These are phyloP conservation scores for Furcasterigmium furcatum DNA, from an alignment of 2,329 filamentous ascomycete genomes.

Conservation along the genomic window DNA sequence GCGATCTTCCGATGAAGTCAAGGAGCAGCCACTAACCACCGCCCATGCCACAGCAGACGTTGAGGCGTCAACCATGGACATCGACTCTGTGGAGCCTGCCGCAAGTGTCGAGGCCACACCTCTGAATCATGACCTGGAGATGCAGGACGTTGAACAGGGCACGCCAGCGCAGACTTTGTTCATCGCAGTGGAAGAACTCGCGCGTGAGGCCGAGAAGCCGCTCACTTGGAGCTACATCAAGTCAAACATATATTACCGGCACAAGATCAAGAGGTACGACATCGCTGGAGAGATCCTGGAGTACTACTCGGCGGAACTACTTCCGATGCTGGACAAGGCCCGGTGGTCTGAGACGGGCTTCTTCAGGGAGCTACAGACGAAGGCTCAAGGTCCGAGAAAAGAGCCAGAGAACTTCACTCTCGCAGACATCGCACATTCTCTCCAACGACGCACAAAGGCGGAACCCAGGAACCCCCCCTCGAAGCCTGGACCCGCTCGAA, in stretches of 20 bases:
- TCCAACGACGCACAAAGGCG: neutral
- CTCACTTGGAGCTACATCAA: slow-evolving; percentile 24
- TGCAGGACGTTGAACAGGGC: slow-evolving; percentile 10
- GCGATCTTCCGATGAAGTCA: too few relatives aligned
- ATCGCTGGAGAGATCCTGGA: slow-evolving; percentile 25
- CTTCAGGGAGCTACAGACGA: slow-evolving; percentile 23
- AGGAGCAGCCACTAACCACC: too few relatives aligned
- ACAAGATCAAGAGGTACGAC: slow-evolving; percentile 29
- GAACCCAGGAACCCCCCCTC: too few relatives aligned
- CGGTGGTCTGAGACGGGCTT: slow-evolving; percentile 25
- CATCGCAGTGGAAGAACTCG: slow-evolving; percentile 21
- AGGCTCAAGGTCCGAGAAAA: slow-evolving; percentile 3
- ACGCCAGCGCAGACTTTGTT: slow-evolving; percentile 17
- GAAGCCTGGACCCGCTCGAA: neutral
- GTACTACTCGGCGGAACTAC: slow-evolving; percentile 31
- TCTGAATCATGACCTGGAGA: too few relatives aligned
- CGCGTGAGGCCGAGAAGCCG: slow-evolving; percentile 14
- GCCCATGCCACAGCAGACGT: too few relatives aligned
- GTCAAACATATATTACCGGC: slow-evolving; percentile 27
- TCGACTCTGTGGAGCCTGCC: slow-evolving; percentile 7
- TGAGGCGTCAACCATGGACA: too few relatives aligned
- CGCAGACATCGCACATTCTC: neutral
- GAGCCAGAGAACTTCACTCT: neutral
- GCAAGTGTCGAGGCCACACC: neutral
- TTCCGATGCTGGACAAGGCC: slow-evolving; percentile 5